Base-by-base conservation (phyloP, 2,329 filamentous ascomycete genomes). In the Aphanocladium album region DNA sequence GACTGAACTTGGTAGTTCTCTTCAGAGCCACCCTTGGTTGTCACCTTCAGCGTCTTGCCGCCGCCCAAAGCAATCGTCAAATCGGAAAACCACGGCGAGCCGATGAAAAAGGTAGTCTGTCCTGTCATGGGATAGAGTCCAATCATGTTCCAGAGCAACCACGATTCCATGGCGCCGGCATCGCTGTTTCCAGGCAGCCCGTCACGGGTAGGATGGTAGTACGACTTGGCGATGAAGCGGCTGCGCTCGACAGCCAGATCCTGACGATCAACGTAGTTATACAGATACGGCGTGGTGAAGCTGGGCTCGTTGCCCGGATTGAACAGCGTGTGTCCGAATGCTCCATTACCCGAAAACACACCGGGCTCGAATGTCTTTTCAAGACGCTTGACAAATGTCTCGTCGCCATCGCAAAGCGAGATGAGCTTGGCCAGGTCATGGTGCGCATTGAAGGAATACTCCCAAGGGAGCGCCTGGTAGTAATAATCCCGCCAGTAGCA, bases 141-240 rank as follows among this genome's bases (percentile, higher is more conserved):
- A 41, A 89, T 79, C 80, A 88, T 88, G 64, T 83, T 84, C 83
- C 87, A 90, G 9, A 89, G 72, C 2, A 88, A 71, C 83, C 86
- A 89, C 8, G 82, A 85, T 69, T 90, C 86, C 87, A 90, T 89
- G 16, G 88, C 85, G 7, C 88, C 88, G 1, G 86, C 86, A 69
- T 90, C 88, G 49, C 82, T 85, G 71, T 90, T 90, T 0, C 88
- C 88, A 0, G 88, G 88, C 0, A 90, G 76, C 0, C 88, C 88
- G 8, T 67, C 68, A 0, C 77, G 75, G 0, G 80, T 80, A 1
- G 81, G 76, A 53, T 75, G 77, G 72, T 89, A 89, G 72, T 83
- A 85, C 16, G 75, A 72, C 64, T 84, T 83, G 33, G 86, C 86
- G 50, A 87, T 77, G 58, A 74, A 75, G 54, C 88, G 82, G 49